Conservation (phyloP, 495 filamentous ascomycete species). For the Cercophora sp. region DNA sequence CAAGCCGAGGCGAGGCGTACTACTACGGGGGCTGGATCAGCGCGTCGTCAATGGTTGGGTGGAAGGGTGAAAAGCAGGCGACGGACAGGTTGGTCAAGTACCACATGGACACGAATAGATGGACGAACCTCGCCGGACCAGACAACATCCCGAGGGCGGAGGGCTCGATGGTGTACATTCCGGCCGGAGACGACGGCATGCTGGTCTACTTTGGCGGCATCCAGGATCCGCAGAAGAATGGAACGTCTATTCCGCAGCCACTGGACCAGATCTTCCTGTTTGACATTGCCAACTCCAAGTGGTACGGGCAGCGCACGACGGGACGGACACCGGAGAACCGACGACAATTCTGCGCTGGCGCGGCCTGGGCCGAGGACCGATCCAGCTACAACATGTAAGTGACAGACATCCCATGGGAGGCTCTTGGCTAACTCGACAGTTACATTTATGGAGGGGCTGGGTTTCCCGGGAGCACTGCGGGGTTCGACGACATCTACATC, state of each 20-base stretch:
- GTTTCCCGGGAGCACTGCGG: slow-evolving; percentile 34
- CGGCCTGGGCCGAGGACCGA: slow-evolving; percentile 49
- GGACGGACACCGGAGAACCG: slow-evolving; percentile 44
- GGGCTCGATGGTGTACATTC: slow-evolving; percentile 45
- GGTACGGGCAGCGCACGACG: slow-evolving; percentile 51
- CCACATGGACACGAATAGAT: slow-evolving; percentile 38
- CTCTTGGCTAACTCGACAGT: slow-evolving; percentile 23
- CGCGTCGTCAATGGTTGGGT: slow-evolving; percentile 40
- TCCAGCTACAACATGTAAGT: slow-evolving; percentile 54
- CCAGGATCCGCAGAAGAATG: slow-evolving; percentile 28
- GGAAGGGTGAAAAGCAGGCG: slow-evolving; percentile 37
- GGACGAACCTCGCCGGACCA: slow-evolving; percentile 42
- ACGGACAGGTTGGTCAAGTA: slow-evolving; percentile 40
- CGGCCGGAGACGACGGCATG: slow-evolving; percentile 49
- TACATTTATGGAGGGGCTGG: slow-evolving; percentile 52
- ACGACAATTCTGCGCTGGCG: slow-evolving; percentile 52
- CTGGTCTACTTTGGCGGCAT: slow-evolving; percentile 52
- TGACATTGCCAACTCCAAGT: slow-evolving; percentile 47
- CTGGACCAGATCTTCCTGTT: slow-evolving; percentile 48
- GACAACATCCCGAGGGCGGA: slow-evolving; percentile 42
- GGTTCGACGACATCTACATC: slow-evolving; percentile 56
- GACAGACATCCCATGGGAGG: background rate
- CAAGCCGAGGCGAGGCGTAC: slow-evolving; percentile 24
- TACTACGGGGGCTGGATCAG: slow-evolving; percentile 48
- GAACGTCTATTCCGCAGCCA: slow-evolving; percentile 24